A percentile compares a stretch with the other conserved stretches of the same genome.
Conservation (phyloP, 345 rosid species). For the Rhizophora mangle region DNA sequence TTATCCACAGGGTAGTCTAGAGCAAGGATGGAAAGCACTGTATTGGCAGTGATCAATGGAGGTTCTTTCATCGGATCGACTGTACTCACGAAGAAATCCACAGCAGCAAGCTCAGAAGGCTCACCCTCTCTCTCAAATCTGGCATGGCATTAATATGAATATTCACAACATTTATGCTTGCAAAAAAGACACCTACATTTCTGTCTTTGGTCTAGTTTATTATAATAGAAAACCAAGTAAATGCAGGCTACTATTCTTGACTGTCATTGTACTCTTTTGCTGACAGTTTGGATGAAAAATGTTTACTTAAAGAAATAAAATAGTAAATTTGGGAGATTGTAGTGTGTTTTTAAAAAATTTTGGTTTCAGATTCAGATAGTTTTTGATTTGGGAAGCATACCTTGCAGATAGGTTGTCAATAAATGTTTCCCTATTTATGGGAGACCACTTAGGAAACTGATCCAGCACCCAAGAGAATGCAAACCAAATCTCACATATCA, state of each 20-base stretch:
- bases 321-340: neutral
- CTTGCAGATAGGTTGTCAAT: constrained; percentile 77
- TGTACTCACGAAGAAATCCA: constrained; percentile 96
- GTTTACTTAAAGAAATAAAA: no score
- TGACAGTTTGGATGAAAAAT: no score
- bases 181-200: neutral
- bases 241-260: neutral
- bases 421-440: constrained; percentile 66
- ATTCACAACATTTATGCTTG: neutral
- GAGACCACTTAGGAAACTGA: constrained; percentile 99
- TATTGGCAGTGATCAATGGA: constrained; percentile 89
- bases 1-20: constrained; percentile 93
- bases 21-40: constrained; percentile 94
- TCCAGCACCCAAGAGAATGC: constrained; percentile 98
- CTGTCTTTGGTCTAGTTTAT: no score
- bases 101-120: constrained; percentile 76
- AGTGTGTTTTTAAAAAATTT: neutral
- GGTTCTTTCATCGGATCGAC: constrained; percentile 98
- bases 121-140: constrained; percentile 96
- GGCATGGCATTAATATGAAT: constrained; percentile 6
- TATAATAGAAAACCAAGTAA: neutral
- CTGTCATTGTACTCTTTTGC: no score
- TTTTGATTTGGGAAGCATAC: constrained; percentile 29
- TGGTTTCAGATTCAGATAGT: neutral
- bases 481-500: constrained; percentile 99